A percentile compares a stretch with the other conserved stretches of the same genome.
These are phyloP conservation scores for Platanthera zijinensis DNA, from an alignment of 106 monocot species.

Conservation along the genomic window DNA sequence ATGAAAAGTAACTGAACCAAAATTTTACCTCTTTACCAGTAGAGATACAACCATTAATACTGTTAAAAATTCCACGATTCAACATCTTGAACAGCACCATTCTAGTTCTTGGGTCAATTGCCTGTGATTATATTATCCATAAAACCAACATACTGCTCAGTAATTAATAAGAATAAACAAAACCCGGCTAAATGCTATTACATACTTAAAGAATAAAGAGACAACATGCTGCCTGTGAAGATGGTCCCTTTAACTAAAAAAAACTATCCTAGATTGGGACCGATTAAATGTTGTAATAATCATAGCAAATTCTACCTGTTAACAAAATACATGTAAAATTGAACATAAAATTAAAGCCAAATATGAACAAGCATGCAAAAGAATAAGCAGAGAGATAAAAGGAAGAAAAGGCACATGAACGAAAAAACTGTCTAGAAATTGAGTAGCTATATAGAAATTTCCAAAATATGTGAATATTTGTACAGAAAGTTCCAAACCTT, in stretches of 20 bases:
- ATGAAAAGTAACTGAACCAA: neutral
- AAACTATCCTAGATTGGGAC: neutral
- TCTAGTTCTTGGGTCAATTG: slow-evolving; percentile 95
- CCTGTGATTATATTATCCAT: slow-evolving; percentile 33
- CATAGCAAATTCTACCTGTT: neutral
- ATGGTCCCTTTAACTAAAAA: neutral
- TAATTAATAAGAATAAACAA: slow-evolving; percentile 1
- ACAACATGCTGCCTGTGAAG: neutral
- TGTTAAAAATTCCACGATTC: slow-evolving; percentile 75
- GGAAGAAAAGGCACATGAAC: neutral
- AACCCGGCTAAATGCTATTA: neutral
- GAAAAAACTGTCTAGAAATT: neutral
- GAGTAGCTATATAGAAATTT: neutral
- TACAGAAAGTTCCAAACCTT: too few species aligned
- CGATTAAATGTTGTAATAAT: neutral
- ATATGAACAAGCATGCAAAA: neutral
- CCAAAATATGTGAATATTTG: neutral
- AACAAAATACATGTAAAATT: neutral
- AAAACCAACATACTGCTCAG: neutral
- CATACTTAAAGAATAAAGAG: neutral
- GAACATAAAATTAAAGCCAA: neutral
- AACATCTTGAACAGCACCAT: slow-evolving; percentile 98
- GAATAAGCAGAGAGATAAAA: neutral
- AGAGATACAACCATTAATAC: slow-evolving; percentile 97
- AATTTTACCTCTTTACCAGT: slow-evolving; percentile 89